Percentiles rank a stretch among this genome's conserved stretches.
phyloP scores from a whole-genome alignment of 768 basidiomycete species.

The Russula earlei region DNA sequence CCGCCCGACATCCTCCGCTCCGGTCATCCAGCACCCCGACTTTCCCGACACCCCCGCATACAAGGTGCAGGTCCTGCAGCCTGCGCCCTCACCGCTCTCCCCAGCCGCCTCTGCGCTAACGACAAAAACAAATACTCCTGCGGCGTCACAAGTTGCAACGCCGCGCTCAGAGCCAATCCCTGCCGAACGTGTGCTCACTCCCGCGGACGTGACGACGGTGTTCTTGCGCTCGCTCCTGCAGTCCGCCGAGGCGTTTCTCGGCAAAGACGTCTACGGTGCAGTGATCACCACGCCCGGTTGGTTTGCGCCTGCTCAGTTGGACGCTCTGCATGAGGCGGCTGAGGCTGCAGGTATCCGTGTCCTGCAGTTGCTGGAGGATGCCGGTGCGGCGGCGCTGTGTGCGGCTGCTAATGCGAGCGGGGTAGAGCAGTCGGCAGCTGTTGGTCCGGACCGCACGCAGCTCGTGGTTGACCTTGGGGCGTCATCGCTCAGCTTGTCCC shows the following conservation, averaged over 20 bases:
- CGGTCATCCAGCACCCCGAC: slow-evolving; percentile 69
- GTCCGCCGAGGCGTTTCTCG: slow-evolving; percentile 87
- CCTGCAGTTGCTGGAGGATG: slow-evolving; percentile 80
- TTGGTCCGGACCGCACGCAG: slow-evolving; percentile 58
- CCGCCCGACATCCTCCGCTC: slow-evolving; percentile 45
- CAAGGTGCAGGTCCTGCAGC: slow-evolving; percentile 71
- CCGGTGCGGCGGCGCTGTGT: slow-evolving; percentile 61
- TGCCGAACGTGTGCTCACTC: slow-evolving; percentile 63
- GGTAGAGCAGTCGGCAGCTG: slow-evolving; percentile 32
- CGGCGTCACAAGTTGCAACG: slow-evolving; percentile 57
- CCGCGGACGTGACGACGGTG: slow-evolving; percentile 73
- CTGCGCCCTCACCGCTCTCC: slow-evolving; percentile 62
- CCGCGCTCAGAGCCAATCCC: slow-evolving; percentile 65
- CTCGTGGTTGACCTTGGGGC: slow-evolving; percentile 77
- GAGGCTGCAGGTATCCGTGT: slow-evolving; percentile 74
- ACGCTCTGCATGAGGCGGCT: slow-evolving; percentile 65
- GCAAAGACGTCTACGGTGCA: slow-evolving; percentile 64
- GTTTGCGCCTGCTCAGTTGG: slow-evolving; percentile 60
- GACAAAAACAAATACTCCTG: slow-evolving; percentile 49
- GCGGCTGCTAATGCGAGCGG: slow-evolving; percentile 30
- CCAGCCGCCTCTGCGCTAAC: slow-evolving; percentile 30
- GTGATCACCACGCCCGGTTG: slow-evolving; percentile 77
- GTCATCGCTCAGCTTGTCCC: slow-evolving; percentile 56
- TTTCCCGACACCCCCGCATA: slow-evolving; percentile 68
- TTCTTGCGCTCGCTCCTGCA: slow-evolving; percentile 79